Conservation (phyloP, 805 yeast species). For the Brettanomyces custersianus region DNA sequence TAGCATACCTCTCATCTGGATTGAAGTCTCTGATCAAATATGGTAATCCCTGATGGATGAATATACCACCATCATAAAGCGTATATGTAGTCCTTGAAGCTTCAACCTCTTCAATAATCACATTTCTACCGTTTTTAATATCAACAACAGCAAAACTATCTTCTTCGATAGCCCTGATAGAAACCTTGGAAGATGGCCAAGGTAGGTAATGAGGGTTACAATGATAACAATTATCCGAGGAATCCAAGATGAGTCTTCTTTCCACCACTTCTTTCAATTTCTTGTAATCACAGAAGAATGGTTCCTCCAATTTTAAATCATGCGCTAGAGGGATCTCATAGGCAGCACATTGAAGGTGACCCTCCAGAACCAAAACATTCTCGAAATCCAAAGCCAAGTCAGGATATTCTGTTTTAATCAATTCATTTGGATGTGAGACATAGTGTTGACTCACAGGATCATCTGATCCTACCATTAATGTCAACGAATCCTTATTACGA, state of each 20-base stretch:
- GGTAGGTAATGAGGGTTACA: constrained; percentile 58
- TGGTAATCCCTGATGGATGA: constrained; percentile 88
- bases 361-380: constrained; percentile 56
- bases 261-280: constrained; percentile 12
- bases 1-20: constrained; percentile 69
- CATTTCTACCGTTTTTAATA: constrained; percentile 64
- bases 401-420: constrained; percentile 46
- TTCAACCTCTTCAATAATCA: constrained; percentile 83
- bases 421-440: constrained; percentile 54
- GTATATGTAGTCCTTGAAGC: constrained; percentile 86
- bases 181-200: constrained; percentile 70
- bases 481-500: constrained; percentile 74
- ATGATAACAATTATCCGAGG: constrained; percentile 39
- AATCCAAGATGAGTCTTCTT: constrained; percentile 32
- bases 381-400: constrained; percentile 54
- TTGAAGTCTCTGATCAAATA: constrained; percentile 81
- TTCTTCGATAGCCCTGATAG: constrained; percentile 78
- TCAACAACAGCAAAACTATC: constrained; percentile 85
- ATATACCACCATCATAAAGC: constrained; percentile 84
- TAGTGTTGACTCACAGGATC: constrained; percentile 84
- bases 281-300: constrained; percentile 43
- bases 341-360: constrained; percentile 93
- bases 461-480: constrained; percentile 73
- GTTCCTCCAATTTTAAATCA: constrained; percentile 38
- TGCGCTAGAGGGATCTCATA: constrained; percentile 61